Evolutionary conservation across 2,329 filamentous ascomycete species (phyloP), one percentile per base, ranked within the genome.

Genomic region (Sordariomycetes sp.): DNA sequence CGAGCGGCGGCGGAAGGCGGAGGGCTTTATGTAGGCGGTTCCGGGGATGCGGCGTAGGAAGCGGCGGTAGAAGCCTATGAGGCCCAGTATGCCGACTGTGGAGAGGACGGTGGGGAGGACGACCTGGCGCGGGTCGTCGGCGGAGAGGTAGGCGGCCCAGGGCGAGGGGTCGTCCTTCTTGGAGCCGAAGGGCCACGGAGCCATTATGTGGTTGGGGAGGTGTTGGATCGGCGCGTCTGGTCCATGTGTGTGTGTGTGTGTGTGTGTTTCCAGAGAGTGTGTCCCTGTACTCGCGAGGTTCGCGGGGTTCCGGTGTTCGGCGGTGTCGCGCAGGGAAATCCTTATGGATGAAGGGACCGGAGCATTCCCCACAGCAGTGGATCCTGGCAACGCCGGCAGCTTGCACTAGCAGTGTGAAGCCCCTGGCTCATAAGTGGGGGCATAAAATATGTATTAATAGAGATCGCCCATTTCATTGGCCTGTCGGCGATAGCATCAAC

Each of bases 1-100:
- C 64, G 83, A 92, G 64, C 89, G 81, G 61, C 78, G 85, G 53
- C 89, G 83, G 68, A 93, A 93, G 68, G 86, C 87, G 12, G 78
- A 76, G 2, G 90, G 88, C 54, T 84, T 83, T 64, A 99, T 87
- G 68, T 91, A 81, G 25, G 81, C 78, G 40, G 89, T 83, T 59
- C 84, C 86, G 3, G 91, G 91, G 59, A 97, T 90, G 57, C 94
- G 88, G 40, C 90, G 87, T 54, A 99, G 76, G 68, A 92, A 94
- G 59, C 79, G 86, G 65, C 81, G 83, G 72, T 92, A 92, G 53
- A 92, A 64, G 55, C 74, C 72, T 43, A 75, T 61, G 16, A 71
- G 70, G 16, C 68, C 69, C 24, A 75, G 67, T 28, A 71, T 71
- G 14, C 68, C 66, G 14, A 75, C 64, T 5, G 72, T 72, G 59